Evolutionary conservation across 2,329 filamentous ascomycete species (phyloP).

Genomic region (Trichoderma polysporum): DNA sequence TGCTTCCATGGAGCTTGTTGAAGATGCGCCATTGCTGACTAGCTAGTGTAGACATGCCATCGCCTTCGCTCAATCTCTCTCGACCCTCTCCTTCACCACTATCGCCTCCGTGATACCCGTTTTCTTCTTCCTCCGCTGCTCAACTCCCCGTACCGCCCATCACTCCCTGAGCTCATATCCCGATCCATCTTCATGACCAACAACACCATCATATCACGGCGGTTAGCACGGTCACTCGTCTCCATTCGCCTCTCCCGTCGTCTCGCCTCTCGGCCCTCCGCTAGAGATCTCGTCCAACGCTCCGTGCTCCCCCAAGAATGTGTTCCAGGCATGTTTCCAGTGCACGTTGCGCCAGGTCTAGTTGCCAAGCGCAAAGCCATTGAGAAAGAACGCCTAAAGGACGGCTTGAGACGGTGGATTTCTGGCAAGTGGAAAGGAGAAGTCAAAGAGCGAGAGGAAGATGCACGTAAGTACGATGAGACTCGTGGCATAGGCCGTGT

Average conservation of each 20-base stretch:
- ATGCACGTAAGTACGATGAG: conserved; percentile 50
- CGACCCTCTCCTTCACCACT: conserved; percentile 63
- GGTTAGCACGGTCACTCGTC: conserved; percentile 62
- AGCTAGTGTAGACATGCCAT: conserved; percentile 53
- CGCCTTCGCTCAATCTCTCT: conserved; percentile 61
- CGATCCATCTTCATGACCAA: conserved; percentile 66
- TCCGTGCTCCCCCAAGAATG: conserved; percentile 66
- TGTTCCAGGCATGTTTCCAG: conserved; percentile 45
- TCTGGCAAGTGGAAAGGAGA: conserved; percentile 56
- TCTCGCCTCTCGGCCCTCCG: conserved; percentile 59
- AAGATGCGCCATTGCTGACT: conserved; percentile 21
- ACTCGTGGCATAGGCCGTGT: conserved; percentile 55
- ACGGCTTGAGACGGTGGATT: conserved; percentile 64
- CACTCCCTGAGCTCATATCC: conserved; percentile 60
- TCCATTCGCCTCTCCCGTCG: conserved; percentile 64
- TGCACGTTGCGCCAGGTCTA: conserved; percentile 56
- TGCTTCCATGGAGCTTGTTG: neutral
- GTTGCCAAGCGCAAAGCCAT: conserved; percentile 62
- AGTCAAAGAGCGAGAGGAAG: conserved; percentile 50
- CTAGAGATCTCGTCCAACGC: conserved; percentile 59
- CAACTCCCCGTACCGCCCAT: conserved; percentile 56
- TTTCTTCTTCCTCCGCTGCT: conserved; percentile 56
- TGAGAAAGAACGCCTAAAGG: conserved; percentile 67
- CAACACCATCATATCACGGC: conserved; percentile 63
- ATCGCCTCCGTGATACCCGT: conserved; percentile 59